Conservation (phyloP, 2,329 filamentous ascomycete species). For the Sarocladium oryzae region DNA sequence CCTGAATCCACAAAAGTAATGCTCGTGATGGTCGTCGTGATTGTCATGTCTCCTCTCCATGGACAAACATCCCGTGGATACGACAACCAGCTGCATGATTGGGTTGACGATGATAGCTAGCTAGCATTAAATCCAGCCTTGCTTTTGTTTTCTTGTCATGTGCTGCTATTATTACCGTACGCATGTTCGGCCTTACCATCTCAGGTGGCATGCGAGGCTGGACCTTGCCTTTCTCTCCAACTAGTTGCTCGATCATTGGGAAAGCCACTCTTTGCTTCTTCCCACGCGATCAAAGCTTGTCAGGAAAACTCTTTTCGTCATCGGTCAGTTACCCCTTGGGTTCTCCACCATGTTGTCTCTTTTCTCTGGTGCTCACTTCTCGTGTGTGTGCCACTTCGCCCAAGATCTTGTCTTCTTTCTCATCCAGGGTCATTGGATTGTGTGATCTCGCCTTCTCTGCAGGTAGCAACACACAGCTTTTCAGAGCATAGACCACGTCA, state of each 20-base stretch:
- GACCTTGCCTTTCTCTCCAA: neutral
- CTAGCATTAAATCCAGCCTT: no score
- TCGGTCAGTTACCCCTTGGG: neutral
- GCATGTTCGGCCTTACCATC: no score
- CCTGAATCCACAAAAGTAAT: no score
- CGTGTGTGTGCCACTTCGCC: neutral
- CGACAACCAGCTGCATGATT: no score
- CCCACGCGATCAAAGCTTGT: constrained; percentile 3
- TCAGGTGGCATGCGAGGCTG: constrained; percentile 4
- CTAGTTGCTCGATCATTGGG: neutral
- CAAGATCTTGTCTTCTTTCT: no score
- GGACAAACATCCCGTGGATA: no score
- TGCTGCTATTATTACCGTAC: no score
- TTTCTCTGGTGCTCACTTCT: constrained; percentile 1
- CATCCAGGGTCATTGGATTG: no score
- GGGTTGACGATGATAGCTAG: no score
- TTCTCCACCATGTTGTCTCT: constrained; percentile 1
- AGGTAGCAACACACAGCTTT: neutral
- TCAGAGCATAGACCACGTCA: neutral
- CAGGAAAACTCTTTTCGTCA: neutral
- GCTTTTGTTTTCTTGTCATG: no score
- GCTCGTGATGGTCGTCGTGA: no score
- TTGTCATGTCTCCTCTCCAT: no score
- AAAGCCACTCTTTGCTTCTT: neutral
- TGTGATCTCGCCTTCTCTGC: neutral